These are phyloP conservation scores for Glycine tomentella DNA, from an alignment of 306 rosid species.

Conservation along the genomic window DNA sequence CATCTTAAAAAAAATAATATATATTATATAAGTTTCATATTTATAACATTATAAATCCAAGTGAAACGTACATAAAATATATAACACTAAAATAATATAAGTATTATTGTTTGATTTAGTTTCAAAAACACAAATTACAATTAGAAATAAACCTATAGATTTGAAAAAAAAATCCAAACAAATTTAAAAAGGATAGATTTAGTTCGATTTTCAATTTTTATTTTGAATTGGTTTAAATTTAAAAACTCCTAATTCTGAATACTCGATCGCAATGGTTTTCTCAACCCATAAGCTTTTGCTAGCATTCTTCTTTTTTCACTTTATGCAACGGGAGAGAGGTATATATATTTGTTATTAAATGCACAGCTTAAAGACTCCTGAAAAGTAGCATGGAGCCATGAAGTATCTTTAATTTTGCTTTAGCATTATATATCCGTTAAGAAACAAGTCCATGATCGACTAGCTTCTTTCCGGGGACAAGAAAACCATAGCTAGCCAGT, in stretches of 20 bases:
- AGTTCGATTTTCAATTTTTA: too few species aligned
- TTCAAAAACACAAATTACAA: too few species aligned
- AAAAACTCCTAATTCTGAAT: neutral
- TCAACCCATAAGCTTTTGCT: constrained; percentile 25
- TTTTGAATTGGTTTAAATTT: too few species aligned
- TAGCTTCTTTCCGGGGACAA: neutral
- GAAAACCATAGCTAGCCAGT: neutral
- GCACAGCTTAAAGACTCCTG: neutral
- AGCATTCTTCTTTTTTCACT: neutral
- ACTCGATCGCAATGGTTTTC: constrained; percentile 37
- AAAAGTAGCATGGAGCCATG: constrained; percentile 42
- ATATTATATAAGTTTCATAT: too few species aligned
- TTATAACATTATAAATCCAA: too few species aligned
- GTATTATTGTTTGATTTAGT: too few species aligned
- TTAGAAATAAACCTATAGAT: too few species aligned
- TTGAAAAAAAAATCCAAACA: too few species aligned
- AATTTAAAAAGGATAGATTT: too few species aligned
- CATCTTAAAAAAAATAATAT: too few species aligned
- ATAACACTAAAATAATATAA: too few species aligned
- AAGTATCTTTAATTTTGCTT: constrained; percentile 23
- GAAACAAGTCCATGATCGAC: neutral
- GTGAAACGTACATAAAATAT: too few species aligned
- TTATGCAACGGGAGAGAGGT: constrained; percentile 1
- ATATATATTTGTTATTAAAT: neutral
- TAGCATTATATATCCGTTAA: constrained; percentile 47